Percentiles rank a stretch among this genome's conserved stretches.
These are phyloP conservation scores for Hyaloperonospora arabidopsidis DNA, from an alignment of 352 stramenopile genomes.

Conservation along the genomic window DNA sequence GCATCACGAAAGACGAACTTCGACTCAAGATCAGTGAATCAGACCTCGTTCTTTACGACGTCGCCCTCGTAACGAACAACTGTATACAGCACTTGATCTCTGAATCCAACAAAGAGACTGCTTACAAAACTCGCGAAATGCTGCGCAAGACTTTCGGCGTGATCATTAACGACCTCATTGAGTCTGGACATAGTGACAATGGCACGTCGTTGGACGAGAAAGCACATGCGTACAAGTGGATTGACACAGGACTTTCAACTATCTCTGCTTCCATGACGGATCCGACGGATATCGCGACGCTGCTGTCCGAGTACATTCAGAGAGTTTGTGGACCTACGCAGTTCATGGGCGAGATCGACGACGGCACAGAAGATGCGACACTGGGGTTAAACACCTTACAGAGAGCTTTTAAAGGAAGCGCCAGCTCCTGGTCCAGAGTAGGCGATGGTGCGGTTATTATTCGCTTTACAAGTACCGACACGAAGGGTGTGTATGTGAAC, in stretches of 20 bases:
- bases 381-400: constrained; percentile 27
- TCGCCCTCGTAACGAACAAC: constrained; percentile 30
- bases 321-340: constrained; percentile 38
- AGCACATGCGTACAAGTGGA: constrained; percentile 12
- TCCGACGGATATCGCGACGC: constrained; percentile 32
- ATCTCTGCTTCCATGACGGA: constrained; percentile 26
- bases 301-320: constrained; percentile 53
- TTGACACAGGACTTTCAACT: constrained; percentile 19
- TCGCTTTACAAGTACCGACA: constrained; percentile 21
- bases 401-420: constrained; percentile 18
- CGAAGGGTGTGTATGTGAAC: constrained; percentile 21
- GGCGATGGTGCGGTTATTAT: constrained; percentile 21
- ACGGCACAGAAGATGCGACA: constrained; percentile 32
- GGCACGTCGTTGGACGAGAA: constrained; percentile 18
- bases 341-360: constrained; percentile 49
- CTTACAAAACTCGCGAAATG: constrained; percentile 19
- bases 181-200: constrained; percentile 24
- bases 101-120: constrained; percentile 15
- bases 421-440: constrained; percentile 18
- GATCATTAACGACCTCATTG: constrained; percentile 25
- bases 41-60: constrained; percentile 30
- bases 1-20: constrained; percentile 31
- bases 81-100: constrained; percentile 28
- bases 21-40: constrained; percentile 32
- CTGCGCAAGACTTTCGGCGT: constrained; percentile 25